phyloP scores from a whole-genome alignment of 495 filamentous ascomycete species.

The Penicillium verhagenii region DNA sequence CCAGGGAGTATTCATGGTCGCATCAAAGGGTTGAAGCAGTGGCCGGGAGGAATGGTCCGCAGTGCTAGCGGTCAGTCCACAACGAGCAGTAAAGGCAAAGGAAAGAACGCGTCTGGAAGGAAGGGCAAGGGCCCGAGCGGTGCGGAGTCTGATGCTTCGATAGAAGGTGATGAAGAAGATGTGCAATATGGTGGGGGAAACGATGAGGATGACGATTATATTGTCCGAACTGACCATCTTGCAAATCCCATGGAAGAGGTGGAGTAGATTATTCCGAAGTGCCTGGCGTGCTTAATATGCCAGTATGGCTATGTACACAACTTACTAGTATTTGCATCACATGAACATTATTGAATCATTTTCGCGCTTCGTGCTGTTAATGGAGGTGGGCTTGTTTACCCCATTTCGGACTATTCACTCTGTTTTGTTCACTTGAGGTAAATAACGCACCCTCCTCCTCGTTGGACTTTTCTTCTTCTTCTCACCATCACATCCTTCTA shows the following conservation, averaged over 20 bases:
- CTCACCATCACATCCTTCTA: background rate
- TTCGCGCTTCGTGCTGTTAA: background rate
- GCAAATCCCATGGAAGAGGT: slow-evolving; percentile 28
- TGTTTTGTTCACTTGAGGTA: too few relatives aligned
- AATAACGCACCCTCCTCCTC: too few relatives aligned
- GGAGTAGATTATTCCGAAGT: slow-evolving; percentile 22
- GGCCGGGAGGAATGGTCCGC: slow-evolving; percentile 24
- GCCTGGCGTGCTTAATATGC: too few relatives aligned
- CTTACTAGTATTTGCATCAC: background rate
- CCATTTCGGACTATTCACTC: too few relatives aligned
- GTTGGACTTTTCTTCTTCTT: background rate
- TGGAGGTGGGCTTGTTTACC: too few relatives aligned
- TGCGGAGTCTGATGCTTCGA: slow-evolving; percentile 40
- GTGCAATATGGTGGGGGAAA: slow-evolving; percentile 26
- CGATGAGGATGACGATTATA: slow-evolving; percentile 50
- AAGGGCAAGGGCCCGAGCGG: slow-evolving; percentile 37
- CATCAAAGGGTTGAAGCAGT: slow-evolving; percentile 34
- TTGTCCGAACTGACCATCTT: slow-evolving; percentile 45
- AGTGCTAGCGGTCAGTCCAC: slow-evolving; percentile 30
- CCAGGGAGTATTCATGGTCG: slow-evolving; percentile 22
- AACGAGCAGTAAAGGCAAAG: slow-evolving; percentile 38
- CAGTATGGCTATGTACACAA: slow-evolving; percentile 3
- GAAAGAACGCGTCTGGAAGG: slow-evolving; percentile 33
- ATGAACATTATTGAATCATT: slow-evolving; percentile 1
- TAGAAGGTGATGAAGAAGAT: slow-evolving; percentile 45